Evolutionary conservation across 352 stramenopile genomes (phyloP), one percentile per base, ranked within the genome.

Genomic region (Phytophthora niederhauseri): DNA sequence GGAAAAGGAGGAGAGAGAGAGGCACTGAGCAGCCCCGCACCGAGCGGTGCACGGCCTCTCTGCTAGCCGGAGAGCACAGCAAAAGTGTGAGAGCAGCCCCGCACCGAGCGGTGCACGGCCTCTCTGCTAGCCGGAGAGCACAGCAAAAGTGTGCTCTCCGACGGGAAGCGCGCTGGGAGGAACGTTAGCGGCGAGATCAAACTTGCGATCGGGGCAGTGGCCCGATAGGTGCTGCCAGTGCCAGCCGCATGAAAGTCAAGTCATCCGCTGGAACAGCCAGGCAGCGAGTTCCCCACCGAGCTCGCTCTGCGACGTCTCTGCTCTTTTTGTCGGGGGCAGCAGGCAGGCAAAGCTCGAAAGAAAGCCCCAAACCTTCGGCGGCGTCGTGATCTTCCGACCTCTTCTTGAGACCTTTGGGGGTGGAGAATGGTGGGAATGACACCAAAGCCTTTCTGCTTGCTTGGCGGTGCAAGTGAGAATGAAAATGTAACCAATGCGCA

Each of bases 321-420:
- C 49, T 55, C 53, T 56, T 56, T 56, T 63, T 58, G 43, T 50
- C 45, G 45, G 45, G 34, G 36, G 19, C 36, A n/a, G 45, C 20
- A 45, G 20, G 45, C 12, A 60, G 19, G 43, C 17, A 5, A 62
- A 43, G 38, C 57, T 57, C 62, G 61, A 64, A 71, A 57, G 52
- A 71, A 74, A 73, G 22, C 51, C 57, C 45, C 12, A 70, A 66
- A 58, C 56, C 63, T 50, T 57, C 48, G 28, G 57, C 60, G 43
- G 45, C 58, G 26, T 43, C 55, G 58, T 54, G 51, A 72, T 75
- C 57, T 75, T 75, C 68, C 68, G 68, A 65, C 68, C 68, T 66
- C 62, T 68, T 53, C 24, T 50, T 55, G 26, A 45, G 45, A 50
- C 43, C 43, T 19, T 24, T 19, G 19, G 19, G n/a, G 4, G 43